Base-by-base conservation (phyloP, 257 asterid genomes). In the Przewalskia tangutica region DNA sequence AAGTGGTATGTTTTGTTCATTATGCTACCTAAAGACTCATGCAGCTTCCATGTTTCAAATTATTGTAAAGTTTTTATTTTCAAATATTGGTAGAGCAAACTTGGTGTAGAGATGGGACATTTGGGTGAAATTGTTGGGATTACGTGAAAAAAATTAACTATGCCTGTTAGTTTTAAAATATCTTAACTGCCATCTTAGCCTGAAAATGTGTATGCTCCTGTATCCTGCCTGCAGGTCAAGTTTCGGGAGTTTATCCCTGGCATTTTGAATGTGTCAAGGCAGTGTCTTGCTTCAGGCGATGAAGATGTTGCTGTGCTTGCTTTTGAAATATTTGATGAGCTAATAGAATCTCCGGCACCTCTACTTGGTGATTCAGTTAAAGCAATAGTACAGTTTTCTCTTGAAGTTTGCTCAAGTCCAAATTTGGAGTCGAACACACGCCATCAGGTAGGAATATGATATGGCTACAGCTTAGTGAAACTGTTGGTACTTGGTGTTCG, bases 331-430 rank as follows among this genome's bases (percentile, higher is more conserved):
- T 96, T 96, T 92, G 99, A 96, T 81, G 99, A 96, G 91, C 89
- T 96, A 81, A 96, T 96, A 12, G 99, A 96, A 94, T 96, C 98
- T 77, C 99, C 99, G 80, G 98, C 98, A 70, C 99, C 98, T 75
- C 92, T 96, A 85, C 97, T 96, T 83, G 99, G 99, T 81, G 98
- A 96, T 54, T 96, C 99, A 56, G 97, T 96, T 42, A 96, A 91
- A 88, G 86, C 98, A 80, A 96, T 96, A 67, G 98, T 96, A 84
- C 99, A 94, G 53, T 94, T 96, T 86, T 91, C 99, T 80, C 98
- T 96, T 81, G 99, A 94, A 88, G 98, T 95, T 87, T 94, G 97
- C 88, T 88, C 98, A 55, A 94, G 94, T 86, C 84, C 93, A 75
- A 92, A 83, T 85, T 89, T 95, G 85, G 98, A 93, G 80, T 65